These are phyloP conservation scores for Puccinia hordei DNA, from an alignment of 1,284 basidiomycete genomes.

Conservation along the genomic window DNA sequence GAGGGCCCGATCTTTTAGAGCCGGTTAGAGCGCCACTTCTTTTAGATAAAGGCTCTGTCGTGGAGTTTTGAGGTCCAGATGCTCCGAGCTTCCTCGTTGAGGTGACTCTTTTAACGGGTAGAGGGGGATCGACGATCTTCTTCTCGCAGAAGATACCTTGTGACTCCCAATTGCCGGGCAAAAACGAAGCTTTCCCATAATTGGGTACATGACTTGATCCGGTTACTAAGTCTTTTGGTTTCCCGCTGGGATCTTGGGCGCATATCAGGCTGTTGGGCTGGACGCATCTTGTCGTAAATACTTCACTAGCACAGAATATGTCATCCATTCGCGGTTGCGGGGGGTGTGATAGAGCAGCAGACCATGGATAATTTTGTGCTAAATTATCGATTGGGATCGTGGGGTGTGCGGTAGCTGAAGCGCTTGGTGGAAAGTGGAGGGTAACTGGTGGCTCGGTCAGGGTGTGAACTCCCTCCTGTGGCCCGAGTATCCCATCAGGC, in stretches of 20 bases:
- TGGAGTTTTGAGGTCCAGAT: neutral
- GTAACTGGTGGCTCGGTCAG: neutral
- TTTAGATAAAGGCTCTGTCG: neutral
- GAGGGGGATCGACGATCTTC: neutral
- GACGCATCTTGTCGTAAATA: slow-evolving; percentile 11
- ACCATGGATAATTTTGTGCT: neutral
- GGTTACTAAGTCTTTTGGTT: neutral
- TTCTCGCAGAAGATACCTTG: neutral
- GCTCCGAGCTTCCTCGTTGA: neutral
- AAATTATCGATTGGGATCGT: neutral
- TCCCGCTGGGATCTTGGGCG: neutral
- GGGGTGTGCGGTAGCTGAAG: too few species aligned
- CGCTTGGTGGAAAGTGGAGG: too few species aligned
- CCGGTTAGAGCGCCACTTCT: neutral
- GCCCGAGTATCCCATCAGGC: neutral
- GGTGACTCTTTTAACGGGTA: neutral
- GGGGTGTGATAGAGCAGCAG: neutral
- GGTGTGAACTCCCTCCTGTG: neutral
- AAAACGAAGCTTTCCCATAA: slow-evolving; percentile 24
- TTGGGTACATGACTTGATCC: neutral
- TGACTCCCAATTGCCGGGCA: slow-evolving; percentile 24
- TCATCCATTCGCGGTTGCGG: neutral
- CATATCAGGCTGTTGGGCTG: neutral
- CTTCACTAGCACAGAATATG: neutral
- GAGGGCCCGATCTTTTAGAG: neutral